These are phyloP conservation scores for Neotropicomus parvogracilis DNA, from an alignment of 1,284 basidiomycete species.

Conservation along the genomic window DNA sequence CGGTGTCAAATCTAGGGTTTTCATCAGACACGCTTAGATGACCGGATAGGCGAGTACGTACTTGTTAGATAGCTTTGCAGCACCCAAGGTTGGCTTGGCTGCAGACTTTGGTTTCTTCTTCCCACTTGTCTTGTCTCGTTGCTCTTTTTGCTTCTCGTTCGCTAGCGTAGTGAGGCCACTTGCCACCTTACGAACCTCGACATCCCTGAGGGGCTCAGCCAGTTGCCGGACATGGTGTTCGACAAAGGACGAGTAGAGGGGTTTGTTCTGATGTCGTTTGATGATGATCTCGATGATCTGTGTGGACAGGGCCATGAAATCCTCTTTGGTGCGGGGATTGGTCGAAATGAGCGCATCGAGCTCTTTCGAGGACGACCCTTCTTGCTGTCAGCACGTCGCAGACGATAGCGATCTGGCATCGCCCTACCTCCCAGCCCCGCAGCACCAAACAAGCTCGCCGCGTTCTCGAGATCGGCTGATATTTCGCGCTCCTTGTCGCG, in stretches of 20 bases:
- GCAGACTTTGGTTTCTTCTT: conserved; percentile 83
- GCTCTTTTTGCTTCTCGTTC: conserved; percentile 92
- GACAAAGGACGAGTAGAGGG: conserved; percentile 77
- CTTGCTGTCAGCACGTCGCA: conserved; percentile 1
- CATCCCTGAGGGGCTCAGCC: conserved; percentile 73
- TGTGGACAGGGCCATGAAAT: conserved; percentile 72
- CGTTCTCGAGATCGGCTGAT: conserved; percentile 80
- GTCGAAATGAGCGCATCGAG: conserved; percentile 68
- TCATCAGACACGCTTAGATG: conserved; percentile 10
- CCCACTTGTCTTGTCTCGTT: conserved; percentile 77
- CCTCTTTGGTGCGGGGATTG: conserved; percentile 81
- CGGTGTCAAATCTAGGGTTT: conserved; percentile 65
- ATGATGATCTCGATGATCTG: conserved; percentile 71
- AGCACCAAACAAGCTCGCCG: conserved; percentile 76
- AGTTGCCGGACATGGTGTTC: conserved; percentile 78
- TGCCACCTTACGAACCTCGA: conserved; percentile 86
- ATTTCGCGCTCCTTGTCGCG: conserved; percentile 77
- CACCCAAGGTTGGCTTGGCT: conserved; percentile 71
- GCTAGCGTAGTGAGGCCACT: conserved; percentile 79
- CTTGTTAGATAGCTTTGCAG: conserved; percentile 63
- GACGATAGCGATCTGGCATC: not conserved
- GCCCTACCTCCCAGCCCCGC: conserved; percentile 58
- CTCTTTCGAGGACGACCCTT: conserved; percentile 64
- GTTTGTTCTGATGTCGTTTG: conserved; percentile 74
- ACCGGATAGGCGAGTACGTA: conserved; percentile 36